A percentile compares a stretch with the other conserved stretches of the same genome.
These are phyloP conservation scores for Taiozyma sp. DNA, from an alignment of 1,139 yeast species.

Conservation along the genomic window DNA sequence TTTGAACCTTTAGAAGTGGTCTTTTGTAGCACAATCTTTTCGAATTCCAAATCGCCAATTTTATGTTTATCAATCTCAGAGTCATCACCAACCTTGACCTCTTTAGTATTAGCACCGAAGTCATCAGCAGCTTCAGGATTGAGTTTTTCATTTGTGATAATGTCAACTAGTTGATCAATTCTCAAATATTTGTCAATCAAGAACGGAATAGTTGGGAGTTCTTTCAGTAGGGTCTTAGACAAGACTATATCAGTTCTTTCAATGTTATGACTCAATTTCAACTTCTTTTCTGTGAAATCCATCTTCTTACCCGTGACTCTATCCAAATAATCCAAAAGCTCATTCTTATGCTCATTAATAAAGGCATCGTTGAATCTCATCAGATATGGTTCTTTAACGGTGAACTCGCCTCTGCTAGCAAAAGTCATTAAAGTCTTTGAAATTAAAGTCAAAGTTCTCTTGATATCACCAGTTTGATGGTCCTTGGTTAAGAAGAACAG, in stretches of 20 bases:
- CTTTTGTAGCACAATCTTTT: conserved; percentile 36
- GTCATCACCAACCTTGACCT: conserved; percentile 1
- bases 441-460: conserved; percentile 71
- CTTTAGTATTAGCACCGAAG: conserved; percentile 9
- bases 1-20: conserved; percentile 24
- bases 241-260: conserved; percentile 35
- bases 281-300: conserved; percentile 55
- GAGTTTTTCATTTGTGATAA: conserved; percentile 28
- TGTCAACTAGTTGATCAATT: conserved; percentile 50
- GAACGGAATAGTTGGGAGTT: conserved; percentile 63
- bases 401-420: conserved; percentile 72
- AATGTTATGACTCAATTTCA: conserved; percentile 53
- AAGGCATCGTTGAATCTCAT: conserved; percentile 58
- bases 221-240: conserved; percentile 40
- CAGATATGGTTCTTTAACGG: conserved; percentile 79
- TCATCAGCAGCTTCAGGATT: conserved; percentile 21
- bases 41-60: conserved; percentile 53
- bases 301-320: conserved; percentile 65
- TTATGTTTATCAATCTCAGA: not conserved
- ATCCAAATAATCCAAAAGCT: conserved; percentile 63
- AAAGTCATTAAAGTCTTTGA: conserved; percentile 81
- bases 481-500: conserved; percentile 65
- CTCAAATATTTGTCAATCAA: conserved; percentile 61
- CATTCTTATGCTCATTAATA: conserved; percentile 49
- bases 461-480: conserved; percentile 66